Conservation (phyloP, 208 protist genomes). For the Trypanosoma grayi region DNA sequence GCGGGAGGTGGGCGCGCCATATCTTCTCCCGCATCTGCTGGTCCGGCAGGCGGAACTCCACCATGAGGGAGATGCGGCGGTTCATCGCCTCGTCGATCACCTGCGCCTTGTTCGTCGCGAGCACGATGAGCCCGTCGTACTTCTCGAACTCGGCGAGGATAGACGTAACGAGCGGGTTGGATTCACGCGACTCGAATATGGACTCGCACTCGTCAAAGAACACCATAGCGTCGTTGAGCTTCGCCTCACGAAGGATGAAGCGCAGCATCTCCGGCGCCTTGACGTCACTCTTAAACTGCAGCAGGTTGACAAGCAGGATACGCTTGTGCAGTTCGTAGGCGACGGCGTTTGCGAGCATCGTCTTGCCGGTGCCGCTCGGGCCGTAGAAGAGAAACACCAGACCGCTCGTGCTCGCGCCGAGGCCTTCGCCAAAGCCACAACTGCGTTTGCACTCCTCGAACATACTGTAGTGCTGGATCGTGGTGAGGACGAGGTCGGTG, state of each 20-base stretch:
- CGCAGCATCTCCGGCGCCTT: constrained; percentile 75
- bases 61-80: constrained; percentile 89
- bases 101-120: constrained; percentile 91
- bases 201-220: constrained; percentile 95
- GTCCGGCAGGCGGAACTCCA: constrained; percentile 88
- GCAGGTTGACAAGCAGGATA: constrained; percentile 85
- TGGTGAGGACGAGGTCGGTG: constrained; percentile 79
- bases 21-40: constrained; percentile 85
- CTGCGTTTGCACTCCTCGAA: constrained; percentile 77
- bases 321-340: constrained; percentile 84
- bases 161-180: constrained; percentile 78
- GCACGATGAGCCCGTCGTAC: constrained; percentile 87
- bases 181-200: constrained; percentile 86
- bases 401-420: constrained; percentile 57
- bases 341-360: constrained; percentile 93
- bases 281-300: constrained; percentile 68
- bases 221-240: constrained; percentile 89
- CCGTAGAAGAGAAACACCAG: constrained; percentile 93
- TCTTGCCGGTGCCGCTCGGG: constrained; percentile 91
- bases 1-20: constrained; percentile 79
- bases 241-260: constrained; percentile 91
- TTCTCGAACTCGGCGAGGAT: constrained; percentile 91
- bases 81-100: constrained; percentile 93
- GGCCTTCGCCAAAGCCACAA: constrained; percentile 76
- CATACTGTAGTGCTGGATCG: constrained; percentile 84